These are phyloP conservation scores for Adansonia rubrostipa DNA, from an alignment of 441 rosid species.

Conservation along the genomic window DNA sequence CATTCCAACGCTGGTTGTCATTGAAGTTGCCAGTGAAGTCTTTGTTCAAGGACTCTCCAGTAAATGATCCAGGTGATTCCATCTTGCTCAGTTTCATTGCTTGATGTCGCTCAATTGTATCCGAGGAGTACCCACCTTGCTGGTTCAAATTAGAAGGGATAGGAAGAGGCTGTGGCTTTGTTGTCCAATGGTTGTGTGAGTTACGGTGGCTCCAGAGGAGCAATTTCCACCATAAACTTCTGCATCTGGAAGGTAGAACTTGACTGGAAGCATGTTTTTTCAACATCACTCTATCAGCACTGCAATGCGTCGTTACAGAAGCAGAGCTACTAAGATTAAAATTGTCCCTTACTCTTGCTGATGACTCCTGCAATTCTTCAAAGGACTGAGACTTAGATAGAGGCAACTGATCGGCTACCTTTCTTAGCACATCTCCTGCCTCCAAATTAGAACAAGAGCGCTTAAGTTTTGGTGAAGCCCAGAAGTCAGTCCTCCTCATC, in stretches of 20 bases:
- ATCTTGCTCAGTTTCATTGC: slow-evolving; percentile 40
- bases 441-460: slow-evolving; percentile 87
- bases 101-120: slow-evolving; percentile 60
- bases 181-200: slow-evolving; percentile 51
- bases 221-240: slow-evolving; percentile 84
- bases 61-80: slow-evolving; percentile 54
- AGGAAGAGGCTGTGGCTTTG: slow-evolving; percentile 43
- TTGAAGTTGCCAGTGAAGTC: slow-evolving; percentile 26
- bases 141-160: slow-evolving; percentile 45
- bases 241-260: slow-evolving; percentile 84
- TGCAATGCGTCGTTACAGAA: slow-evolving; percentile 58
- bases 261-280: slow-evolving; percentile 94
- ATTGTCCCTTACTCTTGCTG: slow-evolving; percentile 29
- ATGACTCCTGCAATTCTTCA: slow-evolving; percentile 42
- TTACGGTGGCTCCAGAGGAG: slow-evolving; percentile 97
- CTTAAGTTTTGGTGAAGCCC: slow-evolving; percentile 75
- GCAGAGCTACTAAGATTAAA: slow-evolving; percentile 48
- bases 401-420: slow-evolving; percentile 40
- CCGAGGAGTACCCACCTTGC: slow-evolving; percentile 85
- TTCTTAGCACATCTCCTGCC: slow-evolving; percentile 45
- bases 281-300: slow-evolving; percentile 93
- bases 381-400: slow-evolving; percentile 45
- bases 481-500: slow-evolving; percentile 52
- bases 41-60: slow-evolving; percentile 49
- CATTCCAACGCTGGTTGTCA: slow-evolving; percentile 46